Conservation (phyloP, 257 asterid genomes). For the Lithospermum erythrorhizon region DNA sequence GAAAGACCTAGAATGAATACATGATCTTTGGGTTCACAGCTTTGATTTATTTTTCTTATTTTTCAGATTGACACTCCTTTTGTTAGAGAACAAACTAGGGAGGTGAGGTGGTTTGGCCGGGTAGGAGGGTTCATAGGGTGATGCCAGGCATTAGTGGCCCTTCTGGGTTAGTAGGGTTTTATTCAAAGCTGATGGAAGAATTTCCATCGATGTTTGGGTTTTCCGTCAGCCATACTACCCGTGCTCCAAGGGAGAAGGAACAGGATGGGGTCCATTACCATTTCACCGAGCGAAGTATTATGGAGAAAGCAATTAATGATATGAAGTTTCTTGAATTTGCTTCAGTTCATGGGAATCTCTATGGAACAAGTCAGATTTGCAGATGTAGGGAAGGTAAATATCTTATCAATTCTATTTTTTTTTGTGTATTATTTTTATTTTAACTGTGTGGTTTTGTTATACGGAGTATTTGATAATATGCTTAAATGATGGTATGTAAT, state of each 20-base stretch:
- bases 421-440: too few relatives aligned
- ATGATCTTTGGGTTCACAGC: background rate
- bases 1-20: background rate
- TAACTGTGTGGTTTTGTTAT: background rate
- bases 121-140: constrained; percentile 70
- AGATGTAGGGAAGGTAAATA: constrained; percentile 73
- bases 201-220: constrained; percentile 82
- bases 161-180: constrained; percentile 92
- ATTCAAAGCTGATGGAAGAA: constrained; percentile 76
- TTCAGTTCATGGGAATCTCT: constrained; percentile 86
- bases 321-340: constrained; percentile 87
- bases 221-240: constrained; percentile 97
- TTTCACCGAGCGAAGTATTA: constrained; percentile 47
- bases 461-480: background rate
- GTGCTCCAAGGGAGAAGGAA: constrained; percentile 72
- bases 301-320: constrained; percentile 66
- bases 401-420: background rate
- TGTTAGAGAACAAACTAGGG: constrained; percentile 55
- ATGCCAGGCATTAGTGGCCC: constrained; percentile 77
- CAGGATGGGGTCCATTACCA: constrained; percentile 80
- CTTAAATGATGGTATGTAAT: background rate
- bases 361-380: constrained; percentile 93
- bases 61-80: constrained; percentile 69
- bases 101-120: constrained; percentile 80
- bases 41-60: background rate